Conservation (phyloP, 148 eudicot genomes). For the Camellia lanceoleosa region DNA sequence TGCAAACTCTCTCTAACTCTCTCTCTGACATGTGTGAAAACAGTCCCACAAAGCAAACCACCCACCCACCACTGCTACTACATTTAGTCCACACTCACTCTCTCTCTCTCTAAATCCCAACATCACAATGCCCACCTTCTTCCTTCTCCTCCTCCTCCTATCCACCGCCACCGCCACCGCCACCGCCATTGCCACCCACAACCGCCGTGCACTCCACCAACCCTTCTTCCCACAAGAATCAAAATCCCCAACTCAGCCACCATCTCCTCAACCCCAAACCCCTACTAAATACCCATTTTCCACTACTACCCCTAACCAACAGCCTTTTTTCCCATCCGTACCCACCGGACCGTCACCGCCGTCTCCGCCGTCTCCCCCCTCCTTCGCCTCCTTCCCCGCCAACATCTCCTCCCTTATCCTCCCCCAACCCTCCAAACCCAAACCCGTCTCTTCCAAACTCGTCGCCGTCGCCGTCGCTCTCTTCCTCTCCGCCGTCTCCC, state of each 20-base stretch:
- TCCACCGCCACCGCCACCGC: slow-evolving; percentile 12
- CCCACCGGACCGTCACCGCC: slow-evolving; percentile 58
- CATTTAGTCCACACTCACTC: not conserved
- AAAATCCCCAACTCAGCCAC: slow-evolving; percentile 34
- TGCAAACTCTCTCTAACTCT: not conserved
- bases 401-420: slow-evolving; percentile 72
- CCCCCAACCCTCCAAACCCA: slow-evolving; percentile 56
- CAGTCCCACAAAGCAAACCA: not conserved
- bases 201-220: slow-evolving; percentile 84
- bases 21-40: not conserved
- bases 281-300: slow-evolving; percentile 26
- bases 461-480: slow-evolving; percentile 54
- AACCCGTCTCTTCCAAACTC: slow-evolving; percentile 47
- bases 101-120: slow-evolving; percentile 12
- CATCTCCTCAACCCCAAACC: slow-evolving; percentile 40
- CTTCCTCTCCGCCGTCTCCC: slow-evolving; percentile 44
- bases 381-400: slow-evolving; percentile 77
- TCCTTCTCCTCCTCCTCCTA: slow-evolving; percentile 25
- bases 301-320: slow-evolving; percentile 32
- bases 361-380: slow-evolving; percentile 25
- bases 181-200: slow-evolving; percentile 18
- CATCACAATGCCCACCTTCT: too few species aligned
- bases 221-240: slow-evolving; percentile 68
- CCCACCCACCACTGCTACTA: not conserved
- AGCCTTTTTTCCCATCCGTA: slow-evolving; percentile 60